Base-by-base conservation (phyloP, 441 rosid genomes). In the Eutrema salsugineum region DNA sequence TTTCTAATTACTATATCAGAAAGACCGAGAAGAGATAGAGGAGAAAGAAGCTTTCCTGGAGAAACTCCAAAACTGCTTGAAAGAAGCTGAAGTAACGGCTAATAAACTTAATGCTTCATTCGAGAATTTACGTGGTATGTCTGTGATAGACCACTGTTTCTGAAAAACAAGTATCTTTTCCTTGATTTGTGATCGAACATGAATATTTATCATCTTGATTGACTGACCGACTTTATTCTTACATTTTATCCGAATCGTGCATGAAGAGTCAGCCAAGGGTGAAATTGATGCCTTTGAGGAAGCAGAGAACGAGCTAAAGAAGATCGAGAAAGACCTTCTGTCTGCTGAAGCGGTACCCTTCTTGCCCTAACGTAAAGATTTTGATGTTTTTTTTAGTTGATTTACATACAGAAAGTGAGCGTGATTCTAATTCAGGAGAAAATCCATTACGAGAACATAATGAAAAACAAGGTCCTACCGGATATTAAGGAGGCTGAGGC, bases 281-380 rank as follows among this genome's bases (percentile, higher is more conserved):
- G 97, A 93, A 60, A 79, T 93, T 19, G 81, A 82, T 67, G 92
- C 94, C 75, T 85, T 86, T 74, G 90, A 86, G 76, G 80, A 85
- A 66, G 93, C 98, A 68, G 98, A 96, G 82, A 70, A 71, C 57
- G 91, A 89, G 77, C 86, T 91, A 69, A 86, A 84, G 84, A 82
- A 81, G 76, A 84, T 87, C 59, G 98, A 91, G 80, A 83, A 80
- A 70, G 85, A 87, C 68, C 80, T 87, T 49, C 81, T 79, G 60
- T 74, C 83, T 59, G 89, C 88, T 6, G 88, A 86, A 83, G 78
- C 64, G 82, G 99, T 93, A 40, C 48, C 17, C 67, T 61, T 57
- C 69, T 71, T 79, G 61, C 19, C 56, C 49, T 56, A 16, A 55
- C n/a, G 11, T 71, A 10, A 40, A 57, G 20, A 44, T 65, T 58